phyloP scores from a whole-genome alignment of 768 basidiomycete species.

The Hygrocybe punicea region DNA sequence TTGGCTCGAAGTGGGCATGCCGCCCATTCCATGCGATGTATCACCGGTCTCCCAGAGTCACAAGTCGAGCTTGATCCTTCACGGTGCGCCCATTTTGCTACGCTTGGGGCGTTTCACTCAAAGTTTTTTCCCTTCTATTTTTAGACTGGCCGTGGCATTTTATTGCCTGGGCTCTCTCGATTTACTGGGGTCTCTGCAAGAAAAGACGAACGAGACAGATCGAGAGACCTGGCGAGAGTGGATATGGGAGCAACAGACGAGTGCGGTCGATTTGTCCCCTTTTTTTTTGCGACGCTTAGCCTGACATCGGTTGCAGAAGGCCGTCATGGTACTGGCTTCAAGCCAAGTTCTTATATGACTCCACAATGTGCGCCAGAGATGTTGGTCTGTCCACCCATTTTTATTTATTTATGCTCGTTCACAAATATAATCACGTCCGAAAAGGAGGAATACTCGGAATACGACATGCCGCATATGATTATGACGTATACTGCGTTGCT shows the following conservation, averaged over 20 bases:
- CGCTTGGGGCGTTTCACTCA: neutral
- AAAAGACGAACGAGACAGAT: slow-evolving; percentile 48
- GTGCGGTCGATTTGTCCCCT: slow-evolving; percentile 34
- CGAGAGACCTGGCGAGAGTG: slow-evolving; percentile 69
- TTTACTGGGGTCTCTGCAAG: slow-evolving; percentile 54
- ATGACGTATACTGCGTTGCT: slow-evolving; percentile 92
- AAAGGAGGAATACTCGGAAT: slow-evolving; percentile 32
- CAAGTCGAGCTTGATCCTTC: slow-evolving; percentile 71
- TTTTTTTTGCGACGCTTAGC: slow-evolving; percentile 3
- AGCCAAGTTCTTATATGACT: slow-evolving; percentile 72
- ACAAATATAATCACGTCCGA: neutral
- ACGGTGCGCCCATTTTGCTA: slow-evolving; percentile 44
- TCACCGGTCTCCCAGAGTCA: slow-evolving; percentile 65
- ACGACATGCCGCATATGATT: slow-evolving; percentile 78
- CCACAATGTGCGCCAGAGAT: slow-evolving; percentile 14
- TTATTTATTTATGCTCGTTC: slow-evolving; percentile 1
- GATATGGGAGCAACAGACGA: slow-evolving; percentile 85
- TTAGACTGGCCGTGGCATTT: slow-evolving; percentile 79
- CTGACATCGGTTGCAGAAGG: slow-evolving; percentile 43
- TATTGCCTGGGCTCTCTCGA: slow-evolving; percentile 88
- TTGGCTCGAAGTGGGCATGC: slow-evolving; percentile 47
- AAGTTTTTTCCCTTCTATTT: slow-evolving; percentile 3
- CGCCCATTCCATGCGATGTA: slow-evolving; percentile 62
- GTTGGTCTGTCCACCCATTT: slow-evolving; percentile 10
- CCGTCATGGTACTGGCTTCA: slow-evolving; percentile 62